Conservation (phyloP, 495 filamentous ascomycete species). For the Lophiostoma macrostomum region DNA sequence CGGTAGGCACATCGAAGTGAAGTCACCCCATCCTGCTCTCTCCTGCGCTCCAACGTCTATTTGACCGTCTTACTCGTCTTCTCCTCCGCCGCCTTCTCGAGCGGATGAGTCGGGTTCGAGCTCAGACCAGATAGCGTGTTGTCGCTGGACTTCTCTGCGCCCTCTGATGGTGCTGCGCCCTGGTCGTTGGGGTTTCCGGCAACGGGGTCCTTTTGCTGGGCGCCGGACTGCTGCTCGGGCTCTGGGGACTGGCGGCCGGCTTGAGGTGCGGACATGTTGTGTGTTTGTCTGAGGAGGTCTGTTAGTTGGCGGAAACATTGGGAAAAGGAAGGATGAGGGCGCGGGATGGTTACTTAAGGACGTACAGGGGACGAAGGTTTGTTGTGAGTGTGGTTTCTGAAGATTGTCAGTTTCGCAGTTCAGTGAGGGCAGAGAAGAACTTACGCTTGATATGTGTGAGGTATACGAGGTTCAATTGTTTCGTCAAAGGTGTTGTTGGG, state of each 20-base stretch:
- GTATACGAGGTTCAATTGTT: too few relatives aligned
- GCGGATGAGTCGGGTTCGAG: conserved; percentile 64
- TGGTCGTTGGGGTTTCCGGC: conserved; percentile 52
- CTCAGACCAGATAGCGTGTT: conserved; percentile 31
- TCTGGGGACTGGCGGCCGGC: conserved; percentile 78
- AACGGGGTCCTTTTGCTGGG: conserved; percentile 58
- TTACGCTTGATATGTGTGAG: too few relatives aligned
- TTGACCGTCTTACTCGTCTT: conserved; percentile 53
- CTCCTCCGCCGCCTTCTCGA: conserved; percentile 65
- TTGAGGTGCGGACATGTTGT: conserved; percentile 55
- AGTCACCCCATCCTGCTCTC: background rate
- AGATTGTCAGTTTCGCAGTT: too few relatives aligned
- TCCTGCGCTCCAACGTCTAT: background rate
- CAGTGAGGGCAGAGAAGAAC: too few relatives aligned
- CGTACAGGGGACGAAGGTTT: too few relatives aligned
- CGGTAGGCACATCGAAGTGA: background rate
- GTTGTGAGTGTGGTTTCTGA: too few relatives aligned
- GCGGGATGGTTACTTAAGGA: background rate
- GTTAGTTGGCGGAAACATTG: background rate
- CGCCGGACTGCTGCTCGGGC: conserved; percentile 63
- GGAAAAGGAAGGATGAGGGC: background rate
- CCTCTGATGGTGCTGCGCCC: conserved; percentile 43
- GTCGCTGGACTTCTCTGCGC: conserved; percentile 51
- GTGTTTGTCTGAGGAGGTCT: background rate
- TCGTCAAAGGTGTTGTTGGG: too few relatives aligned